A percentile compares a stretch with the other conserved stretches of the same genome.
These are phyloP conservation scores for Hyaloraphidium curvatum DNA, from an alignment of 192 early-diverging fungal genomes.

Conservation along the genomic window DNA sequence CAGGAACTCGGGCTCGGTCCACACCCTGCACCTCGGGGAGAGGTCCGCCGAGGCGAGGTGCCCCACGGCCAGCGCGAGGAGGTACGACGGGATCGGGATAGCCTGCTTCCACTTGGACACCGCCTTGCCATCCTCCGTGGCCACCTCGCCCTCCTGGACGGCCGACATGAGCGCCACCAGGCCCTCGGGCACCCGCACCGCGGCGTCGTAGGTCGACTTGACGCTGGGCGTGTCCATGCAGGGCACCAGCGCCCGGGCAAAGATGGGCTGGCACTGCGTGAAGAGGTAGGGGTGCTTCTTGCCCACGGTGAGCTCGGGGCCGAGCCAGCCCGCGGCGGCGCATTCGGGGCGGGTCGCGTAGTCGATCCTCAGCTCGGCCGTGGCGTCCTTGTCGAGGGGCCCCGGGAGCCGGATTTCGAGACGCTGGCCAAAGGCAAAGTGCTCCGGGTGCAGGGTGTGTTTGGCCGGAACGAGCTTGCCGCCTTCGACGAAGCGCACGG, in stretches of 20 bases:
- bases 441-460: conserved; percentile 27
- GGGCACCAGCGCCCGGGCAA: conserved; percentile 77
- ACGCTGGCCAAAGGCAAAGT: conserved; percentile 50
- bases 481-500: neutral
- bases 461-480: conserved; percentile 4
- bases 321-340: conserved; percentile 82
- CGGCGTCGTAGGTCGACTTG: conserved; percentile 79
- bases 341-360: conserved; percentile 66
- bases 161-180: conserved; percentile 91
- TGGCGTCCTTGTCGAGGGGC: conserved; percentile 19
- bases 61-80: conserved; percentile 86
- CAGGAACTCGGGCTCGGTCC: conserved; percentile 73
- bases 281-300: conserved; percentile 88
- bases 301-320: conserved; percentile 81
- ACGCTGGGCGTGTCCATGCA: conserved; percentile 74
- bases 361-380: conserved; percentile 36
- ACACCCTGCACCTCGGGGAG: conserved; percentile 86
- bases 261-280: conserved; percentile 90
- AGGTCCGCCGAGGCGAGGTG: conserved; percentile 62
- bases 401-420: conserved; percentile 39
- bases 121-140: conserved; percentile 20
- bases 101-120: conserved; percentile 70
- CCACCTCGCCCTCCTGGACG: conserved; percentile 36
- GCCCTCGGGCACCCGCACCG: conserved; percentile 47
- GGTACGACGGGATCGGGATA: conserved; percentile 81